Base-by-base conservation (phyloP, 1,284 basidiomycete genomes). In the Microstroma glucosiphilum region DNA sequence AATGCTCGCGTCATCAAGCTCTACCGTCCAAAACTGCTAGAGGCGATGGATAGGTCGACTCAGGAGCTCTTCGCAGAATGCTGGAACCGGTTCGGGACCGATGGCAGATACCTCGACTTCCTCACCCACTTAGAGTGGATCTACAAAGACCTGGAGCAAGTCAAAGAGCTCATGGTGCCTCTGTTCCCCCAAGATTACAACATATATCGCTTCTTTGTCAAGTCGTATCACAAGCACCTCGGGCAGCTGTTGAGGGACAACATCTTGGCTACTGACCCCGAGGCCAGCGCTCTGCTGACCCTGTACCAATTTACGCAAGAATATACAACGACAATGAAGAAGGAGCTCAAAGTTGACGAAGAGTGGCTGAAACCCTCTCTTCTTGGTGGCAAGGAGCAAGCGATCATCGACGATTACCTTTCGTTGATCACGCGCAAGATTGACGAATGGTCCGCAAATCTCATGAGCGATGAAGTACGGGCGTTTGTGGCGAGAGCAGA, bases 121-220 rank as follows among this genome's bases (percentile, higher is more conserved):
- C 83, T 98, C 62, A 87, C 89, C 21, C 85, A 85, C 59, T 82
- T 96, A 13, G 81, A 86, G 54, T 98, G 92, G 91, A 86, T 98
- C 72, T 97, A 93, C 81, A 88, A 96, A 75, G 96, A 98, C 78
- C 85, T 98, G 70, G 88, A 92, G 64, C 86, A 89, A 40, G 88
- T 98, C 67, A 89, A 94, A 79, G 86, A 86, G 73, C 88, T 92
- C 66, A 86, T 97, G 62, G 88, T 87, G 13, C 88, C 41, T 11
- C 91, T 91, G 75, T 98, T 98, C 80, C 94, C 96, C n/a, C 82
- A 86, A 46, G 90, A 90, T 73, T 94, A 90, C 80, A 88, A 96
- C 59, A 89, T 96, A 65, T 88, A 89, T 76, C 84, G 87, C 17
- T 85, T 87, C 62, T 92, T 87, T 79, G 84, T 96, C 72, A 89